Base-by-base conservation (phyloP, 192 early-diverging fungal genomes). In the Coemansia aciculifera region DNA sequence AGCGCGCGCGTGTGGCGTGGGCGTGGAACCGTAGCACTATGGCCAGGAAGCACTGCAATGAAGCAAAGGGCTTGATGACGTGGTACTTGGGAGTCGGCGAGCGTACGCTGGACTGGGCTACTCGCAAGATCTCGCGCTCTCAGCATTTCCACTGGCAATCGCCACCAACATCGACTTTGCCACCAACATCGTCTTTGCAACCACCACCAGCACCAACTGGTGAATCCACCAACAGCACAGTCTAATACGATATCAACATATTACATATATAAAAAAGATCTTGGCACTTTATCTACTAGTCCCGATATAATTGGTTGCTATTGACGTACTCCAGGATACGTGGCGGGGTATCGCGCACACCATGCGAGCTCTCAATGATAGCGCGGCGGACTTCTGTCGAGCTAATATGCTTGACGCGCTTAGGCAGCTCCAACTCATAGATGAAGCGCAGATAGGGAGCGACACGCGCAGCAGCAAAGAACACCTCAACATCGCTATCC, bases 301-400 rank as follows among this genome's bases (percentile, higher is more conserved):
- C 21, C 52, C 72, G 69, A 44, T 80, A 80, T 13, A 80, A 66
- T 66, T 66, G 73, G 21, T 11, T 66, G 70, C 48, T 72, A 69
- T 80, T 80, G 39, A 75, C 67, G 66, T 63, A 80, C 66, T 80
- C 63, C 31, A 75, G 72, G 43, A 80, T 80, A 5, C 78, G 73
- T 48, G 78, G 78, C 42, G 78, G 78, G 34, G 75, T 72, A 64
- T 80, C 78, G 42, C 69, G 65, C 51, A 80, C 78, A 27, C 73
- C 49, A 21, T 71, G 64, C 5, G 78, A 75, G 60, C 73, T 80
- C 60, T 80, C 73, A 5, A 69, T 48, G 10, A 80, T 67, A 3
- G 78, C 78, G 27, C 68, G 24, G 46, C 78, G 78, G 29, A 75
- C 73, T 7, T 66, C 60, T 0, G 79, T 77, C 1, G 79, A 82